Conservation (phyloP, 2,329 filamentous ascomycete genomes). For the Pezicula radicicola region DNA sequence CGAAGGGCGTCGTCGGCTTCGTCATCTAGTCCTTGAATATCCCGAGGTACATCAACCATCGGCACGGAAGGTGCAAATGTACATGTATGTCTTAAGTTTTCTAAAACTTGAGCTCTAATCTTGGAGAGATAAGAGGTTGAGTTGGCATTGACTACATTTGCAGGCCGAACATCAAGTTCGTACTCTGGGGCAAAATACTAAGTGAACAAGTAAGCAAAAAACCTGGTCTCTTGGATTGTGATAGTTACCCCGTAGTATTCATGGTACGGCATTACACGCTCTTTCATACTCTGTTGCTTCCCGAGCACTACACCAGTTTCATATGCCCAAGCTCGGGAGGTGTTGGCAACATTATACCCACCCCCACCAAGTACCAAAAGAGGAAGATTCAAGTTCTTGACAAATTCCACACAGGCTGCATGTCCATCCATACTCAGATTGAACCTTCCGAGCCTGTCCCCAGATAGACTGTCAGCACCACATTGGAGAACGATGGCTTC, state of each 20-base stretch:
- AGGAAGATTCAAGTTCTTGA: slow-evolving; percentile 81
- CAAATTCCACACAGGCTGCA: slow-evolving; percentile 88
- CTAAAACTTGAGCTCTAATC: slow-evolving; percentile 76
- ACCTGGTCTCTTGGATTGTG: slow-evolving; percentile 30
- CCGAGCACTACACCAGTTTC: slow-evolving; percentile 90
- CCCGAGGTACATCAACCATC: slow-evolving; percentile 72
- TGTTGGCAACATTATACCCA: slow-evolving; percentile 95
- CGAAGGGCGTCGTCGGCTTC: slow-evolving; percentile 65
- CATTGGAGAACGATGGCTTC: slow-evolving; percentile 94
- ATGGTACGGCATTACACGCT: slow-evolving; percentile 81
- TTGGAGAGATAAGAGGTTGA: slow-evolving; percentile 62
- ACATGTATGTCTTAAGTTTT: slow-evolving; percentile 78
- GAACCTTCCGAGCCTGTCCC: slow-evolving; percentile 92
- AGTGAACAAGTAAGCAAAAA: slow-evolving; percentile 23
- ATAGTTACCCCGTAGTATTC: slow-evolving; percentile 77
- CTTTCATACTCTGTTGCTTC: slow-evolving; percentile 62
- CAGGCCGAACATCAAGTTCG: slow-evolving; percentile 82
- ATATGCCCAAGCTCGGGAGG: slow-evolving; percentile 96
- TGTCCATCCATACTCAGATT: slow-evolving; percentile 97
- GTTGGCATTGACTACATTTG: slow-evolving; percentile 89
- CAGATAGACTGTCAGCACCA: slow-evolving; percentile 90
- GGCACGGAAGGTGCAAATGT: slow-evolving; percentile 89
- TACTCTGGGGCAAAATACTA: slow-evolving; percentile 92
- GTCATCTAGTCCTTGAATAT: slow-evolving; percentile 59
- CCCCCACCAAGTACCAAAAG: slow-evolving; percentile 92